phyloP scores from a whole-genome alignment of 1,284 basidiomycete species.

The Fomitopsis palustris region DNA sequence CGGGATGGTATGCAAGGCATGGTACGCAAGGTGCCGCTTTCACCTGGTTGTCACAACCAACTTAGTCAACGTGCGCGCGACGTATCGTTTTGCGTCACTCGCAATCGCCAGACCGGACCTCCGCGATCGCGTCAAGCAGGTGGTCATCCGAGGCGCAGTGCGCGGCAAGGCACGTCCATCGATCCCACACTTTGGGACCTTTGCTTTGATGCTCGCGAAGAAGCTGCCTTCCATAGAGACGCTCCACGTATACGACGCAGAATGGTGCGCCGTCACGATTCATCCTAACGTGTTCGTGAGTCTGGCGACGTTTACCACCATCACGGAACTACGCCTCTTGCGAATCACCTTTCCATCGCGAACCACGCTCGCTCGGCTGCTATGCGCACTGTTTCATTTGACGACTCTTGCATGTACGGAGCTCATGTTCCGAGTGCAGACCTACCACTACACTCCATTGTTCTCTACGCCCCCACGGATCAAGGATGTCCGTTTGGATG shows the following conservation, averaged over 20 bases:
- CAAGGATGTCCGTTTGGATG: neutral
- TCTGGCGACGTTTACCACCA: neutral
- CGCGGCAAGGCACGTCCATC: neutral
- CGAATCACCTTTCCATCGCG: neutral
- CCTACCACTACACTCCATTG: neutral
- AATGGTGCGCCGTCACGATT: slow-evolving; percentile 1
- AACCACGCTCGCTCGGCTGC: neutral
- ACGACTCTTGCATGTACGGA: neutral
- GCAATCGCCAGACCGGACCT: neutral
- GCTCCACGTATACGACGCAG: neutral
- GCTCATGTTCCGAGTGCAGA: neutral
- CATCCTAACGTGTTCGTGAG: neutral
- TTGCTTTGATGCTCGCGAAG: neutral
- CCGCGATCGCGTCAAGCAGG: neutral
- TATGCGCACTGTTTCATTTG: neutral
- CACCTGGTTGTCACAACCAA: neutral
- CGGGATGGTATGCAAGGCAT: neutral
- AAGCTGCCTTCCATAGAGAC: neutral
- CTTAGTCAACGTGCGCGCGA: neutral
- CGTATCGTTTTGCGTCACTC: neutral
- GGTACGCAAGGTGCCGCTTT: neutral
- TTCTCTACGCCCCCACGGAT: neutral
- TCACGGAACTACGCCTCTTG: neutral
- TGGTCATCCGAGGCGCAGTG: neutral
- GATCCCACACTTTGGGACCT: neutral